Evolutionary conservation across 108 stramenopile species (phyloP).

Genomic region (Cyclotella atomus): DNA sequence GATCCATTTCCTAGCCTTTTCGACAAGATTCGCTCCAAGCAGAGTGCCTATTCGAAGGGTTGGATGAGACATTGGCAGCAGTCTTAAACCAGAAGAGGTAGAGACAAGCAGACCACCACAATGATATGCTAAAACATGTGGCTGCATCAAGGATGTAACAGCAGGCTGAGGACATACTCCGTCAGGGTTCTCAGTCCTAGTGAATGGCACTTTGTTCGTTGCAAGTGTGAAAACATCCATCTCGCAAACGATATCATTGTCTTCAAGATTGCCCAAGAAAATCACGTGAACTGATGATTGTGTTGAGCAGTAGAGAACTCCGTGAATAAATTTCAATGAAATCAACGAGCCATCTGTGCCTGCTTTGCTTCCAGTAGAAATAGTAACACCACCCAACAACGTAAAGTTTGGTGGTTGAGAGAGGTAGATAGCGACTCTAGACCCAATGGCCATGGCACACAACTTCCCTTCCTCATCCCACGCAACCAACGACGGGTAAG

Average conservation of each 20-base stretch:
- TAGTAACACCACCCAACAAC: slow-evolving; percentile 61
- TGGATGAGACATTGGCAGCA: slow-evolving; percentile 66
- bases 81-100: slow-evolving; percentile 60
- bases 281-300: slow-evolving; percentile 67
- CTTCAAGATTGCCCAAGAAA: slow-evolving; percentile 68
- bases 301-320: slow-evolving; percentile 76
- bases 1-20: slow-evolving; percentile 78
- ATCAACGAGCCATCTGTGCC: slow-evolving; percentile 50
- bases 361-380: slow-evolving; percentile 27
- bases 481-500: slow-evolving; percentile 76
- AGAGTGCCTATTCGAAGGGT: slow-evolving; percentile 76
- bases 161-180: slow-evolving; percentile 15
- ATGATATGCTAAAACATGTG: slow-evolving; percentile 76
- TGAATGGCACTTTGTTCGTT: slow-evolving; percentile 47
- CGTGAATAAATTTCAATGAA: slow-evolving; percentile 78
- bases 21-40: slow-evolving; percentile 64
- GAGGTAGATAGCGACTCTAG: slow-evolving; percentile 73
- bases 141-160: slow-evolving; percentile 57
- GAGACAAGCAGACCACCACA: slow-evolving; percentile 79
- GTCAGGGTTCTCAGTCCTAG: slow-evolving; percentile 20
- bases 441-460: slow-evolving; percentile 68
- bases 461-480: slow-evolving; percentile 85
- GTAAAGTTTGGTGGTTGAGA: slow-evolving; percentile 67
- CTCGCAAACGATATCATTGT: slow-evolving; percentile 60
- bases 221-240: slow-evolving; percentile 74